phyloP scores from a whole-genome alignment of 345 rosid species.

The Eucalyptus virginea region DNA sequence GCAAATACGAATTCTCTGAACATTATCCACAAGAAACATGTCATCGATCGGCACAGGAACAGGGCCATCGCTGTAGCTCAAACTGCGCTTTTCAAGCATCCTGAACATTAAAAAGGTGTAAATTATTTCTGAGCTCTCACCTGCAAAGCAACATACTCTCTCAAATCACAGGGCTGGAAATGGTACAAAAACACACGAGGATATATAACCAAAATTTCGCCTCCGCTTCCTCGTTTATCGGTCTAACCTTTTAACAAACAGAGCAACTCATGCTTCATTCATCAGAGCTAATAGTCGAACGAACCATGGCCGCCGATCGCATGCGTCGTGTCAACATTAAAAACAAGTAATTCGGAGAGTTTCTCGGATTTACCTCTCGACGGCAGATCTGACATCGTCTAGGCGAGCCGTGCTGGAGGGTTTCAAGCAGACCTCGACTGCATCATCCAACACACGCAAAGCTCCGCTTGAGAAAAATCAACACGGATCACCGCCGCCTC shows the following conservation, averaged over 20 bases:
- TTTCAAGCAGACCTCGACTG: slow-evolving; percentile 94
- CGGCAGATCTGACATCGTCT: slow-evolving; percentile 55
- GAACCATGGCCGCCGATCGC: not conserved
- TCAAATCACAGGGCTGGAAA: not conserved
- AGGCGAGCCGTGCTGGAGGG: slow-evolving; percentile 72
- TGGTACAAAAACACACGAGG: not conserved
- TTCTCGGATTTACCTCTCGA: slow-evolving; percentile 41
- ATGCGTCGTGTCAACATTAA: not conserved
- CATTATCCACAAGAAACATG: slow-evolving; percentile 58
- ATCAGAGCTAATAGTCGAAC: not conserved
- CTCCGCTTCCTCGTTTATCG: not conserved
- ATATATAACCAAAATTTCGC: not conserved
- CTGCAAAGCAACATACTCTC: not conserved
- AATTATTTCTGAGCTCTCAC: not conserved
- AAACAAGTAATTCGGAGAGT: not conserved
- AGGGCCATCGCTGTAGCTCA: slow-evolving; percentile 85
- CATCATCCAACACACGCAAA: not conserved
- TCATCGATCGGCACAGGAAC: slow-evolving; percentile 64
- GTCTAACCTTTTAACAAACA: not conserved
- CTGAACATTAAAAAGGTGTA: slow-evolving; percentile 5
- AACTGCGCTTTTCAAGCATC: slow-evolving; percentile 84
- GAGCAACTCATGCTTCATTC: not conserved
- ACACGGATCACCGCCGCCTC: not conserved
- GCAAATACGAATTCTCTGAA: slow-evolving; percentile 58
- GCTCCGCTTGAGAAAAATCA: not conserved